phyloP scores from a whole-genome alignment of 2,329 filamentous ascomycete genomes.

The Exserohilum rostratum region DNA sequence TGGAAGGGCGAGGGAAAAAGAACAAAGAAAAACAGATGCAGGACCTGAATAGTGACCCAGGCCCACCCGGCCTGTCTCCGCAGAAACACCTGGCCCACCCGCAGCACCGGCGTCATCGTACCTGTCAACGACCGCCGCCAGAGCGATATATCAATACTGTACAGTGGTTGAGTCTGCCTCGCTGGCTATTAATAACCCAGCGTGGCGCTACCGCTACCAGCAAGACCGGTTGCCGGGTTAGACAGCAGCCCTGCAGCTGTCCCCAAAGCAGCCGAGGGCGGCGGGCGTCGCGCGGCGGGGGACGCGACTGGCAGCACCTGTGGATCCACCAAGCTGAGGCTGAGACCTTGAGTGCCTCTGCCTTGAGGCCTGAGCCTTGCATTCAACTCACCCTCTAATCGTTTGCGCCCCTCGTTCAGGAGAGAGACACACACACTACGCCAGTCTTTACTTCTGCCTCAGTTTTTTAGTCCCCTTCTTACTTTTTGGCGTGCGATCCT shows the following conservation, averaged over 20 bases:
- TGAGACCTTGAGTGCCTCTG: slow-evolving; percentile 19
- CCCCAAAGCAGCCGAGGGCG: slow-evolving; percentile 1
- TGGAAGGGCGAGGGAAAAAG: not conserved
- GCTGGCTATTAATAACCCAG: slow-evolving; percentile 12
- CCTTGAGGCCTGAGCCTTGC: slow-evolving; percentile 1
- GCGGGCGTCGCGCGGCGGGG: slow-evolving; percentile 8
- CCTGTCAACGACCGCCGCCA: not conserved
- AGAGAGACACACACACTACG: not conserved
- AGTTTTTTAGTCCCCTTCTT: not conserved
- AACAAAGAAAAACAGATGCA: not conserved
- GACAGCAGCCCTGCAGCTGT: slow-evolving; percentile 7
- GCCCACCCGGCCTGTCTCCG: not conserved
- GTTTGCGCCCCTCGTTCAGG: slow-evolving; percentile 1
- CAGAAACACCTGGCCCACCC: not conserved
- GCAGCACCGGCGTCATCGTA: not conserved
- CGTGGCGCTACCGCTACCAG: not conserved
- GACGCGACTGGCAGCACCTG: slow-evolving; percentile 13
- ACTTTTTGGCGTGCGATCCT: too few relatives aligned
- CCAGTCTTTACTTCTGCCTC: not conserved
- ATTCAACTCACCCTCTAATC: not conserved
- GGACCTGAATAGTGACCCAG: not conserved
- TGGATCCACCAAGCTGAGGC: slow-evolving; percentile 20
- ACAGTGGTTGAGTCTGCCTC: too few relatives aligned
- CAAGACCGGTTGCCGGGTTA: slow-evolving; percentile 8
- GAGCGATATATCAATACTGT: too few relatives aligned